Conservation (phyloP, 73 alveolate species). For the Stentor coeruleus region DNA sequence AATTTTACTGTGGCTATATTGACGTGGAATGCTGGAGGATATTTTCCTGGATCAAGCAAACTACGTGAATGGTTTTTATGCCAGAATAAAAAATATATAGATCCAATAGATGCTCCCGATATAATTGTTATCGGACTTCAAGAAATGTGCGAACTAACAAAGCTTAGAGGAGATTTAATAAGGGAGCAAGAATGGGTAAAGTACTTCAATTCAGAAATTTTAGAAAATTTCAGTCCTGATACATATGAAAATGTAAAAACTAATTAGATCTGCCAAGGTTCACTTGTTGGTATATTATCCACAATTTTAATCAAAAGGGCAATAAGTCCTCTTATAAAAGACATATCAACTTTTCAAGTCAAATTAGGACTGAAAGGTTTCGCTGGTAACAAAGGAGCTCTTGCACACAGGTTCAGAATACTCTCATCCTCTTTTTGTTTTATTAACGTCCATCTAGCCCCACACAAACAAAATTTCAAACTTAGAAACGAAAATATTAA, state of each 20-base stretch:
- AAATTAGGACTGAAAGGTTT: conserved; percentile 6
- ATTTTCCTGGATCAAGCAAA: not conserved
- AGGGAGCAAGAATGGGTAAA: not conserved
- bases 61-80: not conserved
- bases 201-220: not conserved
- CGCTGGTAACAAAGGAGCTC: conserved; percentile 14
- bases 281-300: not conserved
- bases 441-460: conserved; percentile 16
- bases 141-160: conserved; percentile 9
- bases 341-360: not conserved
- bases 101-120: not conserved
- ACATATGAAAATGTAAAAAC: not conserved
- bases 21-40: conserved; percentile 12
- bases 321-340: not conserved
- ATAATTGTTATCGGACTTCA: not conserved
- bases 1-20: not conserved
- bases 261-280: not conserved
- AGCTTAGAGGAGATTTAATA: not conserved
- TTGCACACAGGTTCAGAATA: not conserved
- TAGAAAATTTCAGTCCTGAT: not conserved
- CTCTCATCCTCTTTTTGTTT: not conserved
- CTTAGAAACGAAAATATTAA: not conserved
- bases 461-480: not conserved
- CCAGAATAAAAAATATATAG: not conserved
- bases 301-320: not conserved